Conservation (phyloP, 2,329 filamentous ascomycete genomes). For the Calonectria honghensis region DNA sequence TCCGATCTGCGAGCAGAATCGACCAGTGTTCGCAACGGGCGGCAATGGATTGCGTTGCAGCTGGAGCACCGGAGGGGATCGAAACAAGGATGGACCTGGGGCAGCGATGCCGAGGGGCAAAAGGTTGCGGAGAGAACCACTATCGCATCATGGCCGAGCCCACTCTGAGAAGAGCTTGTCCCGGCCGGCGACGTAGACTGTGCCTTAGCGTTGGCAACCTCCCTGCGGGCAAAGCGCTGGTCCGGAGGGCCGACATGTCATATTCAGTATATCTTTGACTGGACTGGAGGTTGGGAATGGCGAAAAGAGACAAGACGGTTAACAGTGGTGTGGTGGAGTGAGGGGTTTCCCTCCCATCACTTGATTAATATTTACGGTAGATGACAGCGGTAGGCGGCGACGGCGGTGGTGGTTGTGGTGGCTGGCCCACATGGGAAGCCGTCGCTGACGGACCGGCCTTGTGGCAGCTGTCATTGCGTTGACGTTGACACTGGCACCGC, state of each 20-base stretch:
- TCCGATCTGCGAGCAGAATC: slow-evolving; percentile 27
- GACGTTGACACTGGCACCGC: slow-evolving; percentile 11
- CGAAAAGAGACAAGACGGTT: slow-evolving; percentile 40
- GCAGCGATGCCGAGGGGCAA: background rate
- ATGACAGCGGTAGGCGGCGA: slow-evolving; percentile 23
- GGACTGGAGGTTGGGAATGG: slow-evolving; percentile 8
- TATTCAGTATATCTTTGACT: background rate
- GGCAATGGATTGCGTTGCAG: slow-evolving; percentile 17
- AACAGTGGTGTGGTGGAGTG: slow-evolving; percentile 34
- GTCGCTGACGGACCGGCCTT: slow-evolving; percentile 8
- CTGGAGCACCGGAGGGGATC: background rate
- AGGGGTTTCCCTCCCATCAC: slow-evolving; percentile 20
- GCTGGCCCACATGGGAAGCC: slow-evolving; percentile 29
- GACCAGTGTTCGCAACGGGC: slow-evolving; percentile 15
- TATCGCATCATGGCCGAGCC: slow-evolving; percentile 28
- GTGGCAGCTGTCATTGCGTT: slow-evolving; percentile 28
- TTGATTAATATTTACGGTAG: slow-evolving; percentile 24
- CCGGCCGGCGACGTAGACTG: background rate
- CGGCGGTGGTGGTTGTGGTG: slow-evolving; percentile 17
- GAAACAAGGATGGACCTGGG: slow-evolving; percentile 33
- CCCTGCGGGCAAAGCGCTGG: background rate
- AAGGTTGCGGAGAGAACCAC: slow-evolving; percentile 18
- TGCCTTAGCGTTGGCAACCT: slow-evolving; percentile 19
- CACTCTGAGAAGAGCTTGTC: slow-evolving; percentile 17
- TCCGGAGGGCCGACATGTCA: slow-evolving; percentile 26